Percentiles rank a stretch among this genome's conserved stretches.
Conservation (phyloP, 192 early-diverging fungal species). For the Coemansia reversa region DNA sequence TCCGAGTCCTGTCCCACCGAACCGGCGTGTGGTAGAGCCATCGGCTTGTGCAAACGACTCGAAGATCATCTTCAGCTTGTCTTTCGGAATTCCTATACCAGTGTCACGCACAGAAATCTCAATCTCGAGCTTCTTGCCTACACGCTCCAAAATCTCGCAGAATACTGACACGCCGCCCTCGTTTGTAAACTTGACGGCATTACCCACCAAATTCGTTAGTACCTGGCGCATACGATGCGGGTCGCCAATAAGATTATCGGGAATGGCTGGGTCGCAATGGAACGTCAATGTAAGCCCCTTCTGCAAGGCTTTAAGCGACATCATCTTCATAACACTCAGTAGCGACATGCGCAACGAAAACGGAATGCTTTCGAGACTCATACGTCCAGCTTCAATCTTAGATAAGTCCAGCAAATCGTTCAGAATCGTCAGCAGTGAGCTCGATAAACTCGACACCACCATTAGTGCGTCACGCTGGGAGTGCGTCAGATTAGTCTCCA, state of each 20-base stretch:
- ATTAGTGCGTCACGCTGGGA: constrained; percentile 79
- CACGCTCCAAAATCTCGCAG: constrained; percentile 44
- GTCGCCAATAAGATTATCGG: constrained; percentile 73
- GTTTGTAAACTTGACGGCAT: constrained; percentile 85
- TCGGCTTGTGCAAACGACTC: constrained; percentile 84
- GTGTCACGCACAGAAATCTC: constrained; percentile 74
- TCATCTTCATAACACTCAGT: constrained; percentile 67
- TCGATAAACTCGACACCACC: constrained; percentile 72
- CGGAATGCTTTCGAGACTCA: constrained; percentile 73
- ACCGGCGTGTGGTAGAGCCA: constrained; percentile 77
- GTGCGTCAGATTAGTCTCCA: constrained; percentile 75
- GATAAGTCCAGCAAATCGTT: constrained; percentile 85
- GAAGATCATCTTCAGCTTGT: constrained; percentile 75
- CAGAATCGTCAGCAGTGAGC: constrained; percentile 73
- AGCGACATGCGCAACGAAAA: constrained; percentile 63
- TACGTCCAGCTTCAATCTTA: constrained; percentile 81
- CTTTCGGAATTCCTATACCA: constrained; percentile 81
- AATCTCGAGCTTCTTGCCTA: constrained; percentile 55
- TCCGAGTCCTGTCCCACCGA: constrained; percentile 84
- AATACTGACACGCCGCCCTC: constrained; percentile 66
- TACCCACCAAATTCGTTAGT: constrained; percentile 79
- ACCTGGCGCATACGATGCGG: constrained; percentile 73
- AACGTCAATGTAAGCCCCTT: constrained; percentile 71
- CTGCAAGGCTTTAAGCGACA: constrained; percentile 71
- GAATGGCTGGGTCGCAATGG: constrained; percentile 66